Base-by-base conservation (phyloP, 208 protist genomes). In the Wallacemonas collosoma region DNA sequence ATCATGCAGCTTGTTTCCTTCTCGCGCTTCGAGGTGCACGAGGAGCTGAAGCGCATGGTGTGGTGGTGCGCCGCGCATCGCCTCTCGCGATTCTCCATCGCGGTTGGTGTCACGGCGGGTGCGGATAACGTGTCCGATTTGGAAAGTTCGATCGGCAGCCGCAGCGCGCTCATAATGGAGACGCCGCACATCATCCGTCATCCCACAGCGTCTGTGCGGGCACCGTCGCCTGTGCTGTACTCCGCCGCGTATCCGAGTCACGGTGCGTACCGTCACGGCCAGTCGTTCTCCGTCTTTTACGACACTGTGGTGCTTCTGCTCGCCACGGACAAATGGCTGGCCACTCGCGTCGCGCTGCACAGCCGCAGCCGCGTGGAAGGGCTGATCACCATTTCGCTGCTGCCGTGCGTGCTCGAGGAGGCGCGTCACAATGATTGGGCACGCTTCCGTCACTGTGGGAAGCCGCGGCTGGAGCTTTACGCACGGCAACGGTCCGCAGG, bases 11-110 rank as follows among this genome's bases (percentile, higher is more conserved):
- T 54, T 3, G 68, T 61, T 11, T 61, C 68, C 55, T 73, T 73
- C 68, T 56, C 55, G 6, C 39, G 45, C n/a, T 65, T 58, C 43
- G 68, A 73, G 43, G 68, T 61, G 5, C 35, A 7, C 8, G 45
- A 73, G 57, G 55, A 73, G 68, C 44, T 73, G 44, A 73, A 73
- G 68, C 68, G 68, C 56, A 73, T 73, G 39, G 43, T 61, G 54
- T 73, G 68, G 68, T 73, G 68, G 68, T 73, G 45, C 45, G 68
- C 68, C 11, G 57, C 51, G 6, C 68, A 64, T 40, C 43, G 38
- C 7, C 48, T 71, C 48, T 12, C 47, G 6, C 48, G 48, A 35
- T 71, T 71, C 66, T 58, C 66, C 38, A 40, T 71, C 11, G 15
- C 48, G 5, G 66, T 60, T 0, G 66, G 66, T 6, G 66, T 58